Base-by-base conservation (phyloP, 306 rosid genomes). In the Gastrolobium villosum region DNA sequence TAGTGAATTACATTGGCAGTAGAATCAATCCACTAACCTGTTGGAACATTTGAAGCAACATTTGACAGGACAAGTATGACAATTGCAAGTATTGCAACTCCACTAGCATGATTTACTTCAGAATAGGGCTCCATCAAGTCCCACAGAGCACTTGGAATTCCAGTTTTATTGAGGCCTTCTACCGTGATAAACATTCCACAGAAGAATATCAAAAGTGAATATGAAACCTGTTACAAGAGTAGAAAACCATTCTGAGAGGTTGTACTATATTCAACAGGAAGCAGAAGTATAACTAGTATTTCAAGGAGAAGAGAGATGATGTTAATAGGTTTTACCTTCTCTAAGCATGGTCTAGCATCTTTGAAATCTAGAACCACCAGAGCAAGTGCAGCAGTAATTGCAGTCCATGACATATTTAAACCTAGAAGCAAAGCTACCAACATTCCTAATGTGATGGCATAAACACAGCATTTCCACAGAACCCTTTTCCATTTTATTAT, bases 41-140 rank as follows among this genome's bases (percentile, higher is more conserved):
- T 96, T 65, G 99, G 97, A 26, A 93, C 98, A 73, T 96, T 96
- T 65, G 98, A 93, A 37, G 97, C 99, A 86, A 96, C 60, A 61
- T 96, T 96, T 81, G 98, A 96, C 26, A 96, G 86, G 62, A 76
- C 65, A 39, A 93, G 83, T 43, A 96, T 86, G 75, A 90, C 96
- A 3, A 96, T 13, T 14, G 97, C 88, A 61, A 96, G 97, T 50
- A 93, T 54, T 32, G 84, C 88, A 65, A 83, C 75, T 52, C 97
- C 97, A 20, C 84, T 76, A 28, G 70, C 63, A 63, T 28, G 86
- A 69, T 96, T 82, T 28, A 90, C 90, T 48, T 79, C 62, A 1
- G 97, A 90, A 85, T 84, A 78, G 6, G 96, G 98, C 81, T 81
- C 93, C 91, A 95, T 86, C 10, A 88, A 72, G 10, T 90, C 91